Base-by-base conservation (phyloP, 2,329 filamentous ascomycete species). In the Neofusicoccum kwambonambiense region DNA sequence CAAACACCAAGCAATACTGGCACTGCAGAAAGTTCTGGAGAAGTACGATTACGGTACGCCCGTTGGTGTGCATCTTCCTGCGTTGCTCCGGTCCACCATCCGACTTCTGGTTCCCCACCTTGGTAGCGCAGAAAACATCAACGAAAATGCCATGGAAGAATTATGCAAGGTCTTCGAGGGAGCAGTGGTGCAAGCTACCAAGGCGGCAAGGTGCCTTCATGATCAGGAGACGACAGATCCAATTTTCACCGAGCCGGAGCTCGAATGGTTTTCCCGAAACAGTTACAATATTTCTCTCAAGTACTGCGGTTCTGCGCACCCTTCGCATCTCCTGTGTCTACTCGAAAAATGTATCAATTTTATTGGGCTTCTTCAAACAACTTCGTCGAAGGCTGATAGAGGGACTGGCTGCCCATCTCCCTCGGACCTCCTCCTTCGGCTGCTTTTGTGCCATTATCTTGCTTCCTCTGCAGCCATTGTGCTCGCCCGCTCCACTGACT, bases 191-290 rank as follows among this genome's bases (percentile, higher is more conserved):
- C 78, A 80, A 47, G 78, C 81, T 27, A 82, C 76, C 65, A 76
- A 74, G 17, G 77, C 71, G 2, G 79, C 72, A 60, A 79, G 79
- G 68, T 74, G 70, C 45, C 70, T 78, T 17, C 80, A 79, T 8
- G 75, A 77, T 37, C 85, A 77, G 67, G 65, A 81, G 0, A 72
- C 64, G 37, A 64, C 83, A 1, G 65, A 74, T 27, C 69, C 75
- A 47, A 61, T 71, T 0, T 92, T 93, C 71, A 85, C 83, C 0
- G 65, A 83, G 0, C 74, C 81, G 3, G 92, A 97, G 70, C 80
- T 96, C 3, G 85, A 93, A 69, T 96, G 92, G 92, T 93, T 96
- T 73, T 89, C 89, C 42, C 89, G 89, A 67, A 94, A 91, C 68
- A 84, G 90, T 1, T 96, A 96, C 79, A 96, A 95, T 69, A 75